Conservation (phyloP, 169 alveolate species). For the Cystoisospora suis region DNA sequence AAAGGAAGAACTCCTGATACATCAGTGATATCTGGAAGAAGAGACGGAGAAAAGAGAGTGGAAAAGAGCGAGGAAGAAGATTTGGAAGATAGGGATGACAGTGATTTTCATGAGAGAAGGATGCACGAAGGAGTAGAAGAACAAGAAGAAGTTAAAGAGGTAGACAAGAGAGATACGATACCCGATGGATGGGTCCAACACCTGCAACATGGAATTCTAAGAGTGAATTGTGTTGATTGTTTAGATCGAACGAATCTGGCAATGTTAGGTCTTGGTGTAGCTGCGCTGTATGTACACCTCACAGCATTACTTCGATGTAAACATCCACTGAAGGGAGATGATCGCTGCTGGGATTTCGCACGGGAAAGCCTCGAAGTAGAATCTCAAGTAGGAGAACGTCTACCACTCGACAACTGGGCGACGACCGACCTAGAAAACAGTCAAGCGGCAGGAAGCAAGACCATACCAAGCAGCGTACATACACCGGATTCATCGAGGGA, state of each 20-base stretch:
- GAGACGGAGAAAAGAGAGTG: neutral
- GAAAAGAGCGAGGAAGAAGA: neutral
- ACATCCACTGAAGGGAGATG: neutral
- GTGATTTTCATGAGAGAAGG: no score
- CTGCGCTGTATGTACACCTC: conserved; percentile 57
- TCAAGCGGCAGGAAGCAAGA: neutral
- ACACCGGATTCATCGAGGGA: no score
- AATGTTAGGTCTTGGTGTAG: conserved; percentile 51
- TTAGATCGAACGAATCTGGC: conserved; percentile 94
- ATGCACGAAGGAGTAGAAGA: no score
- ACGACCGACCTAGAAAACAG: neutral
- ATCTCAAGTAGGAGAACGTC: no score
- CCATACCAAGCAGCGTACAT: neutral
- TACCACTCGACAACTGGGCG: no score
- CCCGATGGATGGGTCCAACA: neutral
- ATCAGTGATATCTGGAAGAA: neutral
- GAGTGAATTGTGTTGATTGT: conserved; percentile 98
- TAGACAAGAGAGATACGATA: neutral
- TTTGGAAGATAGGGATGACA: no score
- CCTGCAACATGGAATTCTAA: conserved; percentile 90
- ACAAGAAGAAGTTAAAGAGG: no score
- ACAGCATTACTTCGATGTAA: conserved; percentile 22
- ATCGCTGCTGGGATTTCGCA: neutral
- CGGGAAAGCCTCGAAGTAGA: no score
- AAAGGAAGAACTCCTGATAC: neutral